Base-by-base conservation (phyloP, 139 green algal species). In the Marvania coccoides region DNA sequence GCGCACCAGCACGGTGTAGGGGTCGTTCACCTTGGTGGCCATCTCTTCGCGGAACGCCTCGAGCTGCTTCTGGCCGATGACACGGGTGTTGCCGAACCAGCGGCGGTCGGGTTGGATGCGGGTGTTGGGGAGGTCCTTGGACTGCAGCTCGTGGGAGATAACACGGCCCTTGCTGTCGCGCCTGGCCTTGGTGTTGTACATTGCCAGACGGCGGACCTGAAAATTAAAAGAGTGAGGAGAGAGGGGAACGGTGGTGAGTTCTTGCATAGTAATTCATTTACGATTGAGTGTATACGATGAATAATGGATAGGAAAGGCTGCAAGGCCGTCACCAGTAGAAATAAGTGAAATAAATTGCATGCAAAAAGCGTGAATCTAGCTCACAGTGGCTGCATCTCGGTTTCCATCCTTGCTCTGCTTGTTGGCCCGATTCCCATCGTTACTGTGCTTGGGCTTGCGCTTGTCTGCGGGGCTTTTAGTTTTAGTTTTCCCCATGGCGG, bases 1-100 rank as follows among this genome's bases (percentile, higher is more conserved):
- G 2, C 88, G 81, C 35, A 99, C 67, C 13, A 99, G 68, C 34
- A 99, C 94, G 9, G 90, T 92, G 75, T 96, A 99, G 3, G 86
- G 74, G 72, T 96, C 88, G 63, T 88, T 81, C 23, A 91, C 85
- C 75, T 97, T 97, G 45, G 71, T 76, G 23, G 75, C 76, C 91
- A 99, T 96, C 68, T 98, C 90, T 35, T 95, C 88, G 3, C 92
- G 77, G 63, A 99, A 98, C 55, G 85, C 69, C 63, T 97, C 88
- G 31, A 99, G 81, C 84, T 98, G 91, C 76, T 96, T 94, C 76
- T 96, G 90, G 1, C 93, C 93, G 15, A 98, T 86, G 3, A 98
- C 90, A 34, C 94, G 87, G 12, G 94, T 98, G 82, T 99, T 99
- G 59, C 93, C 90, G 67, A 97, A 96, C 90, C 88, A 96, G 24